phyloP scores from a whole-genome alignment of 768 basidiomycete species.

The Rickenella mellea region DNA sequence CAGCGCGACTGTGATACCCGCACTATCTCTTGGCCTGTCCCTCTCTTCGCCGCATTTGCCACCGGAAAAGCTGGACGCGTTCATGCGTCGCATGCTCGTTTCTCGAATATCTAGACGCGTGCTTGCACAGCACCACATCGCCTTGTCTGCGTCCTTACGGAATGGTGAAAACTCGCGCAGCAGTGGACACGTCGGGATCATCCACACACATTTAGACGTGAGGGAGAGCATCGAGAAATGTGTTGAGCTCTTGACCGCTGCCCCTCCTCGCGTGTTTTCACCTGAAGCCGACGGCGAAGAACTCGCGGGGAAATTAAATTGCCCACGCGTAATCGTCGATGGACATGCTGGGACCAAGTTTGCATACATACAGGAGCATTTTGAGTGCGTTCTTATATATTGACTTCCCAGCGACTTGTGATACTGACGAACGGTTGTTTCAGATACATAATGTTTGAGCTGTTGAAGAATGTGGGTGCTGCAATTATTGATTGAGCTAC shows the following conservation, averaged over 20 bases:
- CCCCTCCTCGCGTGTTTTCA: background rate
- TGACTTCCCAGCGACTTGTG: slow-evolving; percentile 1
- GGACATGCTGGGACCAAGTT: slow-evolving; percentile 65
- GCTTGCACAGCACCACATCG: slow-evolving; percentile 82
- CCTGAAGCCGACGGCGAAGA: background rate
- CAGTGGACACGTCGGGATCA: slow-evolving; percentile 74
- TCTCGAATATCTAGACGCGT: slow-evolving; percentile 87
- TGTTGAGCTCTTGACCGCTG: slow-evolving; percentile 35
- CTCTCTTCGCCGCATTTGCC: slow-evolving; percentile 73
- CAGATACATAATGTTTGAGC: slow-evolving; percentile 81
- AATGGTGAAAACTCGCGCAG: slow-evolving; percentile 19
- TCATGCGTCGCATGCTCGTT: slow-evolving; percentile 86
- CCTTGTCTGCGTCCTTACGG: slow-evolving; percentile 53
- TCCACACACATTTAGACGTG: slow-evolving; percentile 67
- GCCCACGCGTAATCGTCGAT: slow-evolving; percentile 63
- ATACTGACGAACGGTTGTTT: background rate
- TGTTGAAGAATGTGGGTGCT: slow-evolving; percentile 73
- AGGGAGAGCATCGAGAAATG: slow-evolving; percentile 67
- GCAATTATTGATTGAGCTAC: background rate
- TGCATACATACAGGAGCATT: slow-evolving; percentile 78
- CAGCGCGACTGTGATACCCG: slow-evolving; percentile 75
- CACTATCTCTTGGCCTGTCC: slow-evolving; percentile 71
- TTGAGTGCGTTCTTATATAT: slow-evolving; percentile 47
- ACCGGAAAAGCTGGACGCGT: slow-evolving; percentile 73
- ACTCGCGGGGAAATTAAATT: slow-evolving; percentile 22